Base-by-base conservation (phyloP, 345 rosid species). In the Microthlaspi erraticum region DNA sequence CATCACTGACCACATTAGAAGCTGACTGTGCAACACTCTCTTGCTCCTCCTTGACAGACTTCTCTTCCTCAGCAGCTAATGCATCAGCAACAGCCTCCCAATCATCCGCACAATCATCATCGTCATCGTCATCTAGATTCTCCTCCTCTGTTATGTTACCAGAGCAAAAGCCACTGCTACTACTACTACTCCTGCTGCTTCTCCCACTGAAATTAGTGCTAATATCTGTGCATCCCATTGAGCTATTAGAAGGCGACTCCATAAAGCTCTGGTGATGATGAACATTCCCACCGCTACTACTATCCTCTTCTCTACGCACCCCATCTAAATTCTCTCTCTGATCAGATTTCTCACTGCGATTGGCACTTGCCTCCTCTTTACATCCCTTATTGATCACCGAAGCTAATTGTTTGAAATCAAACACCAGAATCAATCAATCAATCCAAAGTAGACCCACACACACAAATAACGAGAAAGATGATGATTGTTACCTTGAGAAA, bases 31-130 rank as follows among this genome's bases (percentile, higher is more conserved):
- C 71, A 62, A 67, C 51, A 60, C 69, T 64, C 60, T 76, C 84
- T 48, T 48, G 52, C 64, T 71, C 75, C 64, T 71, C 75, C 10
- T 49, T 45, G 6, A 75, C n/a, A 3, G 74, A 67, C 26, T 76
- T 70, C 52, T 78, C 75, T 33, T 83, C 91, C 68, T 79, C 73
- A 0, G 94, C 94, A 3, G 87, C 94, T 74, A 93, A 71, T 41
- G 98, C 98, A 84, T 91, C 98, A 18, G 98, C 98, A 72, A 91
- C 54, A 41, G 97, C 89, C 73, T 93, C 98, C 98, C 98, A 93
- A 72, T 93, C 96, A 68, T 93, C 98, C 80, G 89, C 82, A 81
- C 96, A 86, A 32, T 80, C 89, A 65, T 85, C 96, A 5, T 61
- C 86, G 32, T 64, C 88, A 73, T 85, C 95, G 58, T 81, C 92